These are phyloP conservation scores for Amyloporia xantha DNA, from an alignment of 768 basidiomycete species.

Conservation along the genomic window DNA sequence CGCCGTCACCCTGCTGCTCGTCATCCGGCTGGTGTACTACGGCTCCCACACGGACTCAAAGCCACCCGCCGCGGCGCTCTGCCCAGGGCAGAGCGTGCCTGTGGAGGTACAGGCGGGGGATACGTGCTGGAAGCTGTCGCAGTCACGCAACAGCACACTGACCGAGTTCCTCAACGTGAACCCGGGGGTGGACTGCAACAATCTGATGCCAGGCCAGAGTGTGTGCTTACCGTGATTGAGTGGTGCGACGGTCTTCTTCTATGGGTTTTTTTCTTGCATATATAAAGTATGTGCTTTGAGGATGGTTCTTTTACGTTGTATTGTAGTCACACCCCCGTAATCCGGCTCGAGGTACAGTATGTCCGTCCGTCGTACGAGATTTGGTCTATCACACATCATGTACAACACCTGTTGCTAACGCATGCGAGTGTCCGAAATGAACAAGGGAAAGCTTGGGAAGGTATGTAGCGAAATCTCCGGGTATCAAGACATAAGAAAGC, in stretches of 20 bases:
- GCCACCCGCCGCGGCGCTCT: slow-evolving; percentile 19
- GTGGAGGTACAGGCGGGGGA: slow-evolving; percentile 54
- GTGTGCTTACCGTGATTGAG: slow-evolving; percentile 44
- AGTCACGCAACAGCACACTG: slow-evolving; percentile 39
- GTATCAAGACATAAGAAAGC: too few relatives aligned
- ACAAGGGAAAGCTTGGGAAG: too few relatives aligned
- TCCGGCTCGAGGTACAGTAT: too few relatives aligned
- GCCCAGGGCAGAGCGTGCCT: slow-evolving; percentile 19
- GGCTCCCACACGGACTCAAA: slow-evolving; percentile 31
- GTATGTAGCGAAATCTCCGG: too few relatives aligned
- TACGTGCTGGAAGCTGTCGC: slow-evolving; percentile 59
- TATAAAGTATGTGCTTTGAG: not conserved
- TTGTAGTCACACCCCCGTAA: too few relatives aligned
- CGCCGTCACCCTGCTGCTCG: slow-evolving; percentile 52
- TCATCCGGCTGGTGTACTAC: slow-evolving; percentile 50
- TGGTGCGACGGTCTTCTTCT: not conserved
- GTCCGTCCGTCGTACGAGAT: too few relatives aligned
- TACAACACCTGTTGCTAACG: too few relatives aligned
- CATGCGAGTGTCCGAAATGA: too few relatives aligned
- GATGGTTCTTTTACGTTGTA: not conserved
- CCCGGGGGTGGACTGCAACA: slow-evolving; percentile 46
- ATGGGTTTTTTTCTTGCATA: not conserved
- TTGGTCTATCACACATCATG: too few relatives aligned
- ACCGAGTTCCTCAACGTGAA: slow-evolving; percentile 50
- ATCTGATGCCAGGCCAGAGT: slow-evolving; percentile 50